phyloP scores from a whole-genome alignment of 495 filamentous ascomycete species.

The Amniculicola lignicola region DNA sequence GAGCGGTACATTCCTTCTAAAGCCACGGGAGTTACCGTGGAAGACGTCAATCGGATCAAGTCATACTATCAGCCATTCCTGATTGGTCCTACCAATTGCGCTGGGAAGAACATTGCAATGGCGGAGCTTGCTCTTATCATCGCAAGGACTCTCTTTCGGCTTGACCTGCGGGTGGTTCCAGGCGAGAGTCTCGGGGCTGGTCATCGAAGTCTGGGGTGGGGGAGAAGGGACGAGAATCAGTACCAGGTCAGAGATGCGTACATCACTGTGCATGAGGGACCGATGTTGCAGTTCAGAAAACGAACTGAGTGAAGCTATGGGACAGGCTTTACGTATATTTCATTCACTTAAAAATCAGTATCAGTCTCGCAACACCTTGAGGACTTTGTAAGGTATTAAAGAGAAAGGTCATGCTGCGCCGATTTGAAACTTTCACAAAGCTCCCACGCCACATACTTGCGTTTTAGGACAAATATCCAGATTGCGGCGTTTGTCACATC shows the following conservation, averaged over 20 bases:
- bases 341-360: too few relatives aligned
- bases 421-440: too few relatives aligned
- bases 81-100: neutral
- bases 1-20: too few relatives aligned
- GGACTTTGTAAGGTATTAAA: too few relatives aligned
- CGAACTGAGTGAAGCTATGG: too few relatives aligned
- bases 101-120: neutral
- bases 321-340: too few relatives aligned
- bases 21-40: neutral
- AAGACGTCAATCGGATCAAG: neutral
- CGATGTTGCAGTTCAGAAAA: conserved; percentile 15
- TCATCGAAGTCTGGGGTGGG: neutral
- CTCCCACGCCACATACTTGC: too few relatives aligned
- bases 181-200: neutral
- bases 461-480: too few relatives aligned
- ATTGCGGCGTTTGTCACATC: too few relatives aligned
- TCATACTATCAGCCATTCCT: neutral
- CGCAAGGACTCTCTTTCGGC: neutral
- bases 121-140: neutral
- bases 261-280: neutral
- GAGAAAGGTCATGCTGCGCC: too few relatives aligned
- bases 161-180: neutral
- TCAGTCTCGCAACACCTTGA: too few relatives aligned
- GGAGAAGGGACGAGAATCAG: neutral
- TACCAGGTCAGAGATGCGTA: conserved; percentile 1